Conservation (phyloP, 2,329 filamentous ascomycete species). For the Cercospora sojina region DNA sequence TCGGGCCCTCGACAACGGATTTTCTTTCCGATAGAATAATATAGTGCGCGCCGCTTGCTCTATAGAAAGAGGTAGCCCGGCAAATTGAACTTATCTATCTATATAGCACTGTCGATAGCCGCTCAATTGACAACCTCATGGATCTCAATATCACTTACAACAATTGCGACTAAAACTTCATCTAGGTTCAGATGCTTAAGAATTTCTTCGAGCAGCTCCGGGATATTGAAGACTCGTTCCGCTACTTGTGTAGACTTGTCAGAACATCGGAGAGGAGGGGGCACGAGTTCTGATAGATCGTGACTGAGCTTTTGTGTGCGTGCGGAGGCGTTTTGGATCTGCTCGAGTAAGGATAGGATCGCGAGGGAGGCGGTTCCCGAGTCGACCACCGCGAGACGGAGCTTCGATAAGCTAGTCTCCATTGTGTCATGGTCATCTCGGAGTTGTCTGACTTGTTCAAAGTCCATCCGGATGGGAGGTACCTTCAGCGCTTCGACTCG, state of each 20-base stretch:
- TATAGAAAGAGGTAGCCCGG: too few relatives aligned
- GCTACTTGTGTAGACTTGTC: not conserved
- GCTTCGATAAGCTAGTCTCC: not conserved
- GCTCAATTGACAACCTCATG: too few relatives aligned
- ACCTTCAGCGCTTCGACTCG: too few relatives aligned
- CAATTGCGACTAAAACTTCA: not conserved
- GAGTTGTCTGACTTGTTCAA: not conserved
- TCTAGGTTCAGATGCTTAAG: not conserved
- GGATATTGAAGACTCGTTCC: not conserved
- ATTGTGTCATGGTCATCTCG: not conserved
- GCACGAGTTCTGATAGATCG: not conserved
- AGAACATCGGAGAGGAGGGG: not conserved
- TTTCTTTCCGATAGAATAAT: too few relatives aligned
- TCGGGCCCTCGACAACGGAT: too few relatives aligned
- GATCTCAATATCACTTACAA: too few relatives aligned
- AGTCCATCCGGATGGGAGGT: not conserved
- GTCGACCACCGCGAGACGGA: not conserved
- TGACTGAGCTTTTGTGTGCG: not conserved
- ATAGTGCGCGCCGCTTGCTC: too few relatives aligned
- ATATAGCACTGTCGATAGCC: too few relatives aligned
- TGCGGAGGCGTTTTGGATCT: not conserved
- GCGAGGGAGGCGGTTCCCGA: not conserved
- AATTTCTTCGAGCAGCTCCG: not conserved
- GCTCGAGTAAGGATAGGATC: not conserved
- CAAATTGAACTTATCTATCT: too few relatives aligned